A percentile compares a stretch with the other conserved stretches of the same genome.
phyloP scores from a whole-genome alignment of 129 eudicot genomes.

The Escallonia herrerae region DNA sequence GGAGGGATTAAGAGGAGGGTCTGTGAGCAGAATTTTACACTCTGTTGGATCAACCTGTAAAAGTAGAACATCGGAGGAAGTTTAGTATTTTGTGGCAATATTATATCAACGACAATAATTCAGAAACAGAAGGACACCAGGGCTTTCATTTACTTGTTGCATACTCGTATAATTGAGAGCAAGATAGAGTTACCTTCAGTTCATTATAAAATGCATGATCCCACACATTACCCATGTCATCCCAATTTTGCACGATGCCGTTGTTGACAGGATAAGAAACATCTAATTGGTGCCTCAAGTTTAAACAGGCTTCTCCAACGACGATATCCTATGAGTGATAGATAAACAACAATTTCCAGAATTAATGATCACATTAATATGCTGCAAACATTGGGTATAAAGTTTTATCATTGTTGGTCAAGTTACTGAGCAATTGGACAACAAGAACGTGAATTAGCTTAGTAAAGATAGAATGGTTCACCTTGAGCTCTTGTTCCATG shows the following conservation, averaged over 20 bases:
- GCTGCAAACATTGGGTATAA: neutral
- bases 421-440: neutral
- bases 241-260: conserved; percentile 97
- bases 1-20: conserved; percentile 96
- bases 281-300: conserved; percentile 81
- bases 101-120: neutral
- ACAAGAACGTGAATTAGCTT: no score
- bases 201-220: conserved; percentile 89
- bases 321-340: conserved; percentile 50
- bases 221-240: conserved; percentile 96
- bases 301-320: conserved; percentile 83
- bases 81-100: neutral
- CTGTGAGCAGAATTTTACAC: conserved; percentile 90
- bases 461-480: conserved; percentile 15
- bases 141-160: no score
- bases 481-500: conserved; percentile 90
- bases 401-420: neutral
- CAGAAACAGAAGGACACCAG: neutral
- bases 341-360: conserved; percentile 3
- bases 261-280: conserved; percentile 92
- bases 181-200: conserved; percentile 52
- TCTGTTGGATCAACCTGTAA: conserved; percentile 85
- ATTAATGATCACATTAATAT: neutral
- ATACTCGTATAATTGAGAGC: conserved; percentile 1
- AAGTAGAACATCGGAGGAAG: neutral